Evolutionary conservation across 495 filamentous ascomycete species (phyloP), one percentile per base, ranked within the genome.

Genomic region (Aspergillus conjunctus): DNA sequence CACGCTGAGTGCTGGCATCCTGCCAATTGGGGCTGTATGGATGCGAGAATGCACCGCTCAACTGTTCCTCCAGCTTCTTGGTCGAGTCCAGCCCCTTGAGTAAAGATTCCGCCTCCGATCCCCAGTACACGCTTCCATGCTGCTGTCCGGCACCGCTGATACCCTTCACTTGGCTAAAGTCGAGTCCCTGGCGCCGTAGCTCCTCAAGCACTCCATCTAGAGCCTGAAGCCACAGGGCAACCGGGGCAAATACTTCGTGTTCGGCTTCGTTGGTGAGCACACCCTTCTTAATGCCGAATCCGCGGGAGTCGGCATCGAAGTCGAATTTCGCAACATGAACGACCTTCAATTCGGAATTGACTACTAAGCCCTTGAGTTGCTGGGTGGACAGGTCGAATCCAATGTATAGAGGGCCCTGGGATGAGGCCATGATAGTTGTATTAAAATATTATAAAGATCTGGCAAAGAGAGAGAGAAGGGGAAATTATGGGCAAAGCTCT

Each of bases 361-460:
- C 88, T 53, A 91, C 88, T 65, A 98, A 84, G 46, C 90, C 91
- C 82, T 98, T 98, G 30, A 97, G 80, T 71, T 97, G 92, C 75
- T 97, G 94, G 58, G 94, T 98, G 26, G 92, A 96, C 49, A 98
- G 89, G 73, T 98, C 93, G 71, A 97, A 93, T 44, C 93, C 93
- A 58, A 97, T 82, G 65, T 96, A 97, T 56, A 95, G 79, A 14
- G 91, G 87, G 17, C 75, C 78, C 48, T 75, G 65, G 15, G 68
- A 68, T 37, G 63, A 66, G 62, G 55, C 39, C 75, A 79, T 81
- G 66, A 30, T 59, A 51, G 39, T n/a, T 51, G 33, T 26, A 12
- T 43, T 51, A 41, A 14, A n/a, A 41, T 7, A 41, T 41, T 41
- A 41, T 26, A 26, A 26, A 2, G 26, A 26, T 26, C 5, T 26